These are phyloP conservation scores for Epithemia pelagica DNA, from an alignment of 108 stramenopile species.

Conservation along the genomic window DNA sequence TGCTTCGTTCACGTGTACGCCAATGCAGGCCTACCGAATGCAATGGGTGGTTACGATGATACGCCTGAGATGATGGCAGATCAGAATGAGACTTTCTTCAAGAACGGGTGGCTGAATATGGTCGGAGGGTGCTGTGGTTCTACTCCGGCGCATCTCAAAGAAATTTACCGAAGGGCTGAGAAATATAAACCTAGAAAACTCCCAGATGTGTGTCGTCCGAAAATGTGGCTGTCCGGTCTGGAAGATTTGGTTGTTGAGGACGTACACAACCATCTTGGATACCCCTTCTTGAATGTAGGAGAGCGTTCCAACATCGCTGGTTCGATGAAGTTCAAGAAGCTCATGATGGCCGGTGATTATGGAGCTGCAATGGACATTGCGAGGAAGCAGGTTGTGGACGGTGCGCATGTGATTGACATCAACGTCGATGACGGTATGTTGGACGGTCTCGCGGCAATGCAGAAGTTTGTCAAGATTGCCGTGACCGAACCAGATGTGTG, in stretches of 20 bases:
- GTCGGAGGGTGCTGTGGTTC: slow-evolving; percentile 86
- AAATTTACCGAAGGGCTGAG: slow-evolving; percentile 45
- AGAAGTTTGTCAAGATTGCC: no score
- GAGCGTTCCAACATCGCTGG: slow-evolving; percentile 94
- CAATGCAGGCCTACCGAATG: slow-evolving; percentile 80
- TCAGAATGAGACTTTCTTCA: slow-evolving; percentile 57
- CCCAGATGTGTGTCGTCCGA: slow-evolving; percentile 31
- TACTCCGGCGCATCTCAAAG: slow-evolving; percentile 80
- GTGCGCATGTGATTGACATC: slow-evolving; percentile 94
- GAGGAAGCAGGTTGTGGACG: slow-evolving; percentile 93
- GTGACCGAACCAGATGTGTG: no score
- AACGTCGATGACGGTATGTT: slow-evolving; percentile 96
- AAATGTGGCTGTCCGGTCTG: slow-evolving; percentile 78
- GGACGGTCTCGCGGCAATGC: slow-evolving; percentile 93
- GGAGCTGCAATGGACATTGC: slow-evolving; percentile 92
- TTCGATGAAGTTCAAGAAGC: slow-evolving; percentile 90
- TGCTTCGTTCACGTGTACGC: slow-evolving; percentile 83
- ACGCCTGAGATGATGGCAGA: slow-evolving; percentile 70
- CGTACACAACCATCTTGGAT: slow-evolving; percentile 49
- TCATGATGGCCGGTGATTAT: no score
- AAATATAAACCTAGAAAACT: slow-evolving; percentile 35
- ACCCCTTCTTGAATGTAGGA: slow-evolving; percentile 78
- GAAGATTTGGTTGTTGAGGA: slow-evolving; percentile 67
- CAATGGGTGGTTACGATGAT: no score
- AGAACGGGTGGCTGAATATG: slow-evolving; percentile 73